Evolutionary conservation across 345 rosid species (phyloP).

Genomic region (Aurinia saxatilis): DNA sequence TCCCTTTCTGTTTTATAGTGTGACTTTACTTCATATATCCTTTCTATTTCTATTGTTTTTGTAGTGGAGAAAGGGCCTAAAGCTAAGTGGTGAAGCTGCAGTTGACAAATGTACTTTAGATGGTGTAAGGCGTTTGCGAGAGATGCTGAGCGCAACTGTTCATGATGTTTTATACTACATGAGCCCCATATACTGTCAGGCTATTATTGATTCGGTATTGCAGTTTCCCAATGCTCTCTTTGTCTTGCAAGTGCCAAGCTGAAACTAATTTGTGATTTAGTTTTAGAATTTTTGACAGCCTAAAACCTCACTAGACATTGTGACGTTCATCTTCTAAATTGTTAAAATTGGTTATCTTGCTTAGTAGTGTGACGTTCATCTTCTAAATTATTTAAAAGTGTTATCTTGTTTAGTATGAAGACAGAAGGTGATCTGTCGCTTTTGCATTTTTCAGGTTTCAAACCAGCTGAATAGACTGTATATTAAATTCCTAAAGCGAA

Average conservation of each 20-base stretch:
- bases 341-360: background rate
- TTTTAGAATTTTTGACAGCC: background rate
- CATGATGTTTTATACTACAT: constrained; percentile 96
- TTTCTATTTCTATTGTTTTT: constrained; percentile 2
- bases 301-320: background rate
- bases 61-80: constrained; percentile 98
- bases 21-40: background rate
- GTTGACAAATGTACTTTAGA: constrained; percentile 93
- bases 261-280: background rate
- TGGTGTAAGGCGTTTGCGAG: constrained; percentile 87
- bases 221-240: background rate
- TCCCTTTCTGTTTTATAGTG: background rate
- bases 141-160: constrained; percentile 86
- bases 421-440: background rate
- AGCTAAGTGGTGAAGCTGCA: constrained; percentile 90
- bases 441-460: constrained; percentile 55
- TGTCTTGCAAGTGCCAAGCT: background rate
- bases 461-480: constrained; percentile 75
- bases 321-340: background rate
- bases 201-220: constrained; percentile 81
- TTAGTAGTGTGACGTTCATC: background rate
- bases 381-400: background rate
- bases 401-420: background rate
- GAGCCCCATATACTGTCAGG: constrained; percentile 98
- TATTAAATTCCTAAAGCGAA: constrained; percentile 70